A percentile compares a stretch with the other conserved stretches of the same genome.
Evolutionary conservation across 108 stramenopile genomes (phyloP).

Genomic region (Aurantiochytrium sp.): DNA sequence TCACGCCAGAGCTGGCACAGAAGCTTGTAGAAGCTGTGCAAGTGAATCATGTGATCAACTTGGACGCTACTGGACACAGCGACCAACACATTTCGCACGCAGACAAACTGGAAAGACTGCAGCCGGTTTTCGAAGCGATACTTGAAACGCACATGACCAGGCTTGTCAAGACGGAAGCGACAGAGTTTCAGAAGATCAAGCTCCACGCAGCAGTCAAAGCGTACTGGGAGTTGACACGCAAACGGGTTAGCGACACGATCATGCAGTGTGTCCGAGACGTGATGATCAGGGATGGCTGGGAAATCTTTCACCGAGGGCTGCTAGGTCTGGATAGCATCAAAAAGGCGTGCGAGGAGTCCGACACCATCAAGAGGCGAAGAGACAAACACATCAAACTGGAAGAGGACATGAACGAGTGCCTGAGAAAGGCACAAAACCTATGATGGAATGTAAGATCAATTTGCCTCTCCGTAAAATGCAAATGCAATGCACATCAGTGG

Average conservation of each 20-base stretch:
- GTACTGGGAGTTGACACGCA: background rate
- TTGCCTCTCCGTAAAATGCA: too few relatives aligned
- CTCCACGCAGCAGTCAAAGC: conserved; percentile 5
- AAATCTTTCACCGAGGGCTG: background rate
- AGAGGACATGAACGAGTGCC: background rate
- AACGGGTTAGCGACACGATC: background rate
- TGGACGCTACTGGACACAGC: background rate
- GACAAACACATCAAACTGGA: background rate
- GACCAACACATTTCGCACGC: background rate
- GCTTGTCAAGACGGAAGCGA: background rate
- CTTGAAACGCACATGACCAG: background rate
- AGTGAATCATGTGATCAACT: background rate
- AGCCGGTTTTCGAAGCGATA: background rate
- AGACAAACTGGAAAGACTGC: background rate
- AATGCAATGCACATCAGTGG: too few relatives aligned
- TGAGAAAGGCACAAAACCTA: background rate
- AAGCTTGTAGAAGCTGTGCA: background rate
- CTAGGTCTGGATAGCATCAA: background rate
- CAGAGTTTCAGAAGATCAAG: background rate
- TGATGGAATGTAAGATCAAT: background rate
- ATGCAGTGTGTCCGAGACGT: background rate
- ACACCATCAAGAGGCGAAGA: background rate
- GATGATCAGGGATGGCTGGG: background rate
- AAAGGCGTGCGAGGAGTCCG: background rate
- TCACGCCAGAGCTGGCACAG: background rate